These are phyloP conservation scores for Cryphonectria parasitica DNA, from an alignment of 2,329 filamentous ascomycete genomes.

Conservation along the genomic window DNA sequence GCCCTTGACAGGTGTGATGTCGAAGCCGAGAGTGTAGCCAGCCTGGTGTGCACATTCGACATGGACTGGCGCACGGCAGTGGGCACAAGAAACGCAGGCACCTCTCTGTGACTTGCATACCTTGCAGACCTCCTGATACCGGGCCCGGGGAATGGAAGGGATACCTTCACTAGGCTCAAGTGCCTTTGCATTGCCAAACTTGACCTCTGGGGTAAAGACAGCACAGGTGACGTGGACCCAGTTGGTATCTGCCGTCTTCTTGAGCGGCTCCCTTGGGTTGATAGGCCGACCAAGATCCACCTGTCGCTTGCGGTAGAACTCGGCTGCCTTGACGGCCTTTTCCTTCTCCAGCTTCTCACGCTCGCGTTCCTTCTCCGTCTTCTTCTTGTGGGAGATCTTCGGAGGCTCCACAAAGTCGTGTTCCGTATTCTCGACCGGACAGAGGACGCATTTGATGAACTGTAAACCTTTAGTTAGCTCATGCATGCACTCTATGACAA, in stretches of 20 bases:
- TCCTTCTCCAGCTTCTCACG: constrained; percentile 87
- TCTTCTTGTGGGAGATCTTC: constrained; percentile 83
- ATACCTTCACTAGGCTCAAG: constrained; percentile 90
- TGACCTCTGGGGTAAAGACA: constrained; percentile 88
- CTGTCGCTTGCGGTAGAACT: constrained; percentile 83
- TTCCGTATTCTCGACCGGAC: constrained; percentile 79
- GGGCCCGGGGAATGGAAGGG: constrained; percentile 72
- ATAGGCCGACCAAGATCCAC: constrained; percentile 81
- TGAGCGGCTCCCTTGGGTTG: constrained; percentile 86
- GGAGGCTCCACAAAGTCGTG: constrained; percentile 84
- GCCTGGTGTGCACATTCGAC: constrained; percentile 87
- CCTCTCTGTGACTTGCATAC: constrained; percentile 75
- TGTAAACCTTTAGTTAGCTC: constrained; percentile 38
- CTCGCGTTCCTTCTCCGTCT: constrained; percentile 84
- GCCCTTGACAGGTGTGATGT: constrained; percentile 86
- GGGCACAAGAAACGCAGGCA: constrained; percentile 83
- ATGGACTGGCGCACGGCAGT: constrained; percentile 74
- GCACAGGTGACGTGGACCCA: constrained; percentile 97
- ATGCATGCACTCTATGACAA: neutral
- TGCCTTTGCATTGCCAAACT: constrained; percentile 83
- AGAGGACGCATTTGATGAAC: constrained; percentile 92
- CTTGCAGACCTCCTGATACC: constrained; percentile 80
- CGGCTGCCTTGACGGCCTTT: constrained; percentile 74
- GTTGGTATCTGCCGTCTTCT: constrained; percentile 93
- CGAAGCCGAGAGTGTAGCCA: constrained; percentile 85